phyloP scores from a whole-genome alignment of 306 rosid genomes.

The Ceratonia siliqua region DNA sequence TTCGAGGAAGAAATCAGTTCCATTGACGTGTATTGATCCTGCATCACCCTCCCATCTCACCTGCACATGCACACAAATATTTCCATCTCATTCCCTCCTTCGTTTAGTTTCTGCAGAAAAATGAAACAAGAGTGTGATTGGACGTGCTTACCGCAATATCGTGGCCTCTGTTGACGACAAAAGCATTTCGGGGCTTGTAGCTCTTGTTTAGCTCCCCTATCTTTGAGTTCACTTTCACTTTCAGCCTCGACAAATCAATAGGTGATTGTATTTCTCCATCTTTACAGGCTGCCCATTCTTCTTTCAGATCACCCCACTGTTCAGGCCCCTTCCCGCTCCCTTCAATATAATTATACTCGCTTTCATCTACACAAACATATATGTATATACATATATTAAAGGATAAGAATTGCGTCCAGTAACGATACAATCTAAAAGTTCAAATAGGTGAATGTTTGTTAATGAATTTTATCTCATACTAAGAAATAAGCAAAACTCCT shows the following conservation, averaged over 20 bases:
- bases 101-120: not conserved
- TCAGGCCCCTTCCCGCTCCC: slow-evolving; percentile 48
- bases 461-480: too few relatives aligned
- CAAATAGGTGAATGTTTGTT: too few relatives aligned
- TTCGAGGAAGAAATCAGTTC: slow-evolving; percentile 50
- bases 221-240: slow-evolving; percentile 35
- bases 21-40: slow-evolving; percentile 52
- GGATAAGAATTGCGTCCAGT: too few relatives aligned
- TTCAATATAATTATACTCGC: slow-evolving; percentile 34
- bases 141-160: slow-evolving; percentile 47
- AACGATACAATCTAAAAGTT: too few relatives aligned
- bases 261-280: slow-evolving; percentile 65
- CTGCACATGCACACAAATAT: slow-evolving; percentile 42
- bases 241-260: slow-evolving; percentile 44
- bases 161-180: slow-evolving; percentile 57
- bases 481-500: too few relatives aligned
- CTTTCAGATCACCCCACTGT: slow-evolving; percentile 54
- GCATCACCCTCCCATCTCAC: slow-evolving; percentile 51
- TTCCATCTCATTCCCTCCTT: slow-evolving; percentile 41
- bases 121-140: not conserved
- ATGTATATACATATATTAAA: too few relatives aligned
- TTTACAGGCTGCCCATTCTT: slow-evolving; percentile 55
- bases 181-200: slow-evolving; percentile 49
- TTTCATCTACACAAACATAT: slow-evolving; percentile 34
- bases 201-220: slow-evolving; percentile 29